phyloP scores from a whole-genome alignment of 345 rosid genomes.

The Brassica cretica region DNA sequence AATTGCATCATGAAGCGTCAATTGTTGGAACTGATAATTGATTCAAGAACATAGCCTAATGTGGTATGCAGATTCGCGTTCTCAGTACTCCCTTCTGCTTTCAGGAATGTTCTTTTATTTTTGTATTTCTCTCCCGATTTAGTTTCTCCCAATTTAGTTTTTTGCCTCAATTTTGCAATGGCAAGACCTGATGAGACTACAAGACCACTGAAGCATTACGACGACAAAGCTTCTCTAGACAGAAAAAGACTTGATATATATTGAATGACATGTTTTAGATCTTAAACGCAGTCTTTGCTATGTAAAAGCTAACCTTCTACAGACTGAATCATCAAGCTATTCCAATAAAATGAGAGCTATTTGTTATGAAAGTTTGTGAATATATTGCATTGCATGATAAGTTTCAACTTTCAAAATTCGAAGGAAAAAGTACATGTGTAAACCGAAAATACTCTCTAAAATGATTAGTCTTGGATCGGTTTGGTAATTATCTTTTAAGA shows the following conservation, averaged over 20 bases:
- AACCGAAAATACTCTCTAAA: not conserved
- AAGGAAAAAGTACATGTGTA: not conserved
- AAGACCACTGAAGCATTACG: not conserved
- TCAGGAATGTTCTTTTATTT: constrained; percentile 37
- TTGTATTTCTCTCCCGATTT: constrained; percentile 16
- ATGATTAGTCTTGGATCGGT: not conserved
- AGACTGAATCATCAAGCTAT: not conserved
- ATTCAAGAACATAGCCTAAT: too few species aligned
- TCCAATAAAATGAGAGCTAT: not conserved
- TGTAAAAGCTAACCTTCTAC: constrained; percentile 6
- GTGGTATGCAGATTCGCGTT: constrained; percentile 10
- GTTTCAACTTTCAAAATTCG: not conserved
- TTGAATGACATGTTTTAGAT: not conserved
- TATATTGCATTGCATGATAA: not conserved
- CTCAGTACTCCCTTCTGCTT: constrained; percentile 16
- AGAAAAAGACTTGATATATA: not conserved
- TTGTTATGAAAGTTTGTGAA: too few species aligned
- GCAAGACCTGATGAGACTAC: not conserved
- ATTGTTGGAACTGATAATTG: too few species aligned
- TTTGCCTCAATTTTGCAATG: constrained; percentile 16
- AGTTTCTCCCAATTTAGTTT: constrained; percentile 16
- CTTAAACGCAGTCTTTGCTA: constrained; percentile 15
- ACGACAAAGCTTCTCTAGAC: constrained; percentile 11
- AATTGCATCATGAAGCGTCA: too few species aligned
- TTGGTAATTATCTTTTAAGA: not conserved